Conservation (phyloP, 768 basidiomycete genomes). For the Hysterangium stoloniferum region DNA sequence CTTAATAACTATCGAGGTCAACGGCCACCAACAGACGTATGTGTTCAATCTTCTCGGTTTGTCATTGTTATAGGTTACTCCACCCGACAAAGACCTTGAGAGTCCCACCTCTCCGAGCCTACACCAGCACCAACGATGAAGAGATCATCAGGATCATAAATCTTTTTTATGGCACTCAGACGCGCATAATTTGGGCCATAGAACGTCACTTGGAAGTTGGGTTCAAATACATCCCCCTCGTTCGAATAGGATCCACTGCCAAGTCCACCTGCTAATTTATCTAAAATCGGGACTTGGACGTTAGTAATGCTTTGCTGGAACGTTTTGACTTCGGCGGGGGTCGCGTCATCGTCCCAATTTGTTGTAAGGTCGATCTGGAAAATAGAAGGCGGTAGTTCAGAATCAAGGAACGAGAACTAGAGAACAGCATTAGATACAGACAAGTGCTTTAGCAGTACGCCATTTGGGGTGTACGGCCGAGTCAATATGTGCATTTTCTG, state of each 20-base stretch:
- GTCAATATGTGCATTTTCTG: no score
- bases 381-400: no score
- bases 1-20: constrained; percentile 79
- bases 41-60: no score
- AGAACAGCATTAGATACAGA: constrained; percentile 14
- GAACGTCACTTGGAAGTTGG: constrained; percentile 26
- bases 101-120: constrained; percentile 26
- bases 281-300: not conserved
- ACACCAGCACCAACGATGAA: constrained; percentile 27
- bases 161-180: constrained; percentile 24
- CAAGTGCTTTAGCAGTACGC: no score
- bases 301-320: not conserved
- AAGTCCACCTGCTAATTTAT: not conserved
- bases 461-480: no score
- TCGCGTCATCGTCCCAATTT: not conserved
- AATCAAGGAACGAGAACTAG: no score
- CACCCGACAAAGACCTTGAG: not conserved
- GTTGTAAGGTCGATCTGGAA: not conserved
- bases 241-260: constrained; percentile 28
- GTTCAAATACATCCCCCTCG: constrained; percentile 27
- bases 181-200: constrained; percentile 26
- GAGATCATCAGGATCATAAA: constrained; percentile 27
- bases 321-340: constrained; percentile 13
- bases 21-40: constrained; percentile 75
- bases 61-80: no score